A percentile compares a stretch with the other conserved stretches of the same genome.
Evolutionary conservation across 495 filamentous ascomycete genomes (phyloP).

Genomic region (Penicillium alfredii): DNA sequence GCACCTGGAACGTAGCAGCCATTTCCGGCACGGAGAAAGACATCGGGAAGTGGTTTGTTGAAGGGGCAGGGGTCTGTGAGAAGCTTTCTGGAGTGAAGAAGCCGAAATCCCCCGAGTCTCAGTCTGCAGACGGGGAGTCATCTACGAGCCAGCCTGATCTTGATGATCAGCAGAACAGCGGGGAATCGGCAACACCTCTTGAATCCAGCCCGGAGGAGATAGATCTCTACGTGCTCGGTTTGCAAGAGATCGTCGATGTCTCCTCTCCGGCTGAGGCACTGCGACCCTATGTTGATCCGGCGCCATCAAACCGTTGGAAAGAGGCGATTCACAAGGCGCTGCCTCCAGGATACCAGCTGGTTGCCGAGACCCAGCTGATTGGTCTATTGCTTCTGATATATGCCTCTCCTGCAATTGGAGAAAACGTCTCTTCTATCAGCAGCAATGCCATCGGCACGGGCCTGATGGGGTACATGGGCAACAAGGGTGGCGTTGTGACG

Average conservation of each 20-base stretch:
- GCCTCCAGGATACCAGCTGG: conserved; percentile 66
- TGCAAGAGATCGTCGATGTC: conserved; percentile 91
- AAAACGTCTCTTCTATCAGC: conserved; percentile 69
- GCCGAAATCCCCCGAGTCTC: conserved; percentile 20
- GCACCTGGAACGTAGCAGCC: conserved; percentile 91
- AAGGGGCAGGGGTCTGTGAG: conserved; percentile 62
- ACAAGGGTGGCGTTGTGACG: conserved; percentile 84
- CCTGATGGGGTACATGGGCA: conserved; percentile 86
- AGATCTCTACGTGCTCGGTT: conserved; percentile 80
- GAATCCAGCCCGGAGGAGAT: conserved; percentile 50
- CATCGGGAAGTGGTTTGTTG: conserved; percentile 77
- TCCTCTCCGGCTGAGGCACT: conserved; percentile 59
- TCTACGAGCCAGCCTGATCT: conserved; percentile 1
- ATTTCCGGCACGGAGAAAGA: conserved; percentile 78
- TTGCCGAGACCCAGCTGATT: conserved; percentile 78
- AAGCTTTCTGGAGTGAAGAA: conserved; percentile 48
- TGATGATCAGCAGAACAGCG: conserved; percentile 2
- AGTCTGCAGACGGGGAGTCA: conserved; percentile 1
- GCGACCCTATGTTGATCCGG: conserved; percentile 66
- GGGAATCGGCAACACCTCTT: conserved; percentile 9
- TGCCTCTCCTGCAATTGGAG: conserved; percentile 65
- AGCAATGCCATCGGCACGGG: conserved; percentile 79
- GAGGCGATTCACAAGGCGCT: conserved; percentile 61
- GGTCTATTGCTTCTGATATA: conserved; percentile 84
- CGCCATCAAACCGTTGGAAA: conserved; percentile 71